These are phyloP conservation scores for Microsporum audouinii DNA, from an alignment of 2,329 filamentous ascomycete genomes.

Conservation along the genomic window DNA sequence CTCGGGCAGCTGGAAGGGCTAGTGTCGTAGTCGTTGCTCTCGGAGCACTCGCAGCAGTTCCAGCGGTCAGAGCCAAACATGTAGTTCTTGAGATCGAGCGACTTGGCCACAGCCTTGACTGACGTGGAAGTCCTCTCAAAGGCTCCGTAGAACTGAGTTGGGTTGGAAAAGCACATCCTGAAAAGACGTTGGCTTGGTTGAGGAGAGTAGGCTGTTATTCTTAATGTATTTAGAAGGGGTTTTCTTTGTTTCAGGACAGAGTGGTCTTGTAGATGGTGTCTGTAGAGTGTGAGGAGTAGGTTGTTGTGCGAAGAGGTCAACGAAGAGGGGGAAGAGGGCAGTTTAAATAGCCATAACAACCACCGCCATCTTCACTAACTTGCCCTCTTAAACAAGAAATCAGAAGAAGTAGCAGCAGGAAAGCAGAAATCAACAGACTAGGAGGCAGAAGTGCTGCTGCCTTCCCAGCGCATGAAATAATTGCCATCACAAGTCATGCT, in stretches of 20 bases:
- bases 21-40: background rate
- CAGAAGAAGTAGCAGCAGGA: background rate
- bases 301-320: background rate
- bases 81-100: background rate
- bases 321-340: background rate
- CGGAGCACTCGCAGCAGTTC: background rate
- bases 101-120: background rate
- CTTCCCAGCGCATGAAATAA: background rate
- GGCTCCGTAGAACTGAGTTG: background rate
- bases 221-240: background rate
- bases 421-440: background rate
- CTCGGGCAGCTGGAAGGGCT: background rate
- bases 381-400: background rate
- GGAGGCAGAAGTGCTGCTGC: background rate
- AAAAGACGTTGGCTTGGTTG: background rate
- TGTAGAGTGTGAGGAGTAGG: background rate
- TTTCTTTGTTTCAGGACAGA: background rate
- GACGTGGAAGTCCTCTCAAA: background rate
- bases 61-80: background rate
- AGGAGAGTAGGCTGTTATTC: background rate
- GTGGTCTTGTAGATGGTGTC: background rate
- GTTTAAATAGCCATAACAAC: slow-evolving; percentile 1
- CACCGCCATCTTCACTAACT: background rate
- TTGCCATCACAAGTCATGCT: background rate
- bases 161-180: background rate